phyloP scores from a whole-genome alignment of 768 basidiomycete genomes.

The Lyophyllum decastes region DNA sequence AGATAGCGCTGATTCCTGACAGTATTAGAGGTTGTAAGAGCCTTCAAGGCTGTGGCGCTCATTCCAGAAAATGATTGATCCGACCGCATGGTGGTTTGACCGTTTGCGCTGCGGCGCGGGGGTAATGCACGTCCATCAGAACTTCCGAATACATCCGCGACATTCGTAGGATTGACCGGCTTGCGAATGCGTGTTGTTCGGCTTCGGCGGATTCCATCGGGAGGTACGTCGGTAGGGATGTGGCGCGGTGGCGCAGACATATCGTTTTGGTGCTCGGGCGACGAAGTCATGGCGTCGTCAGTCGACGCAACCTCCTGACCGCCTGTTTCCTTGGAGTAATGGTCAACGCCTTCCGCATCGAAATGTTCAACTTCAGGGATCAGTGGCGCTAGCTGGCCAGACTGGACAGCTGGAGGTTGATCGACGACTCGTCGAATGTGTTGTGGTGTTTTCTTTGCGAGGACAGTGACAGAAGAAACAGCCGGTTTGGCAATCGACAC shows the following conservation, averaged over 20 bases:
- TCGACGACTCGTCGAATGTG: constrained; percentile 21
- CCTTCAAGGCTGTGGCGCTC: constrained; percentile 67
- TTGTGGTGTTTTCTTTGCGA: constrained; percentile 13
- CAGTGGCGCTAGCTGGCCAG: not conserved
- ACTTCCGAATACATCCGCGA: constrained; percentile 38
- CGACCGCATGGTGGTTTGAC: constrained; percentile 26
- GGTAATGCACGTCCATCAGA: constrained; percentile 27
- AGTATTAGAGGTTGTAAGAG: constrained; percentile 75
- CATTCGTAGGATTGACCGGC: constrained; percentile 30
- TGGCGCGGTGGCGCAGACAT: not conserved
- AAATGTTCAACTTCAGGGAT: not conserved
- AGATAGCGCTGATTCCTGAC: constrained; percentile 68
- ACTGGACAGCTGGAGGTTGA: not conserved
- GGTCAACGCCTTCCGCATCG: not conserved
- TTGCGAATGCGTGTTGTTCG: constrained; percentile 57
- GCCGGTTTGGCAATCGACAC: constrained; percentile 1
- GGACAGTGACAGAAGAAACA: not conserved
- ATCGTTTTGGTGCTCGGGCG: constrained; percentile 2
- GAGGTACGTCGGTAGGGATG: constrained; percentile 1
- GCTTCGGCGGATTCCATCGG: constrained; percentile 43
- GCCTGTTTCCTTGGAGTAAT: not conserved
- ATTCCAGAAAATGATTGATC: constrained; percentile 60
- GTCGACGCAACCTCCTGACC: not conserved
- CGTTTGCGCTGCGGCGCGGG: constrained; percentile 45
- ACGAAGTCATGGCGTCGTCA: constrained; percentile 4